Base-by-base conservation (phyloP, 129 eudicot genomes). In the Chrysanthemum makinoi region DNA sequence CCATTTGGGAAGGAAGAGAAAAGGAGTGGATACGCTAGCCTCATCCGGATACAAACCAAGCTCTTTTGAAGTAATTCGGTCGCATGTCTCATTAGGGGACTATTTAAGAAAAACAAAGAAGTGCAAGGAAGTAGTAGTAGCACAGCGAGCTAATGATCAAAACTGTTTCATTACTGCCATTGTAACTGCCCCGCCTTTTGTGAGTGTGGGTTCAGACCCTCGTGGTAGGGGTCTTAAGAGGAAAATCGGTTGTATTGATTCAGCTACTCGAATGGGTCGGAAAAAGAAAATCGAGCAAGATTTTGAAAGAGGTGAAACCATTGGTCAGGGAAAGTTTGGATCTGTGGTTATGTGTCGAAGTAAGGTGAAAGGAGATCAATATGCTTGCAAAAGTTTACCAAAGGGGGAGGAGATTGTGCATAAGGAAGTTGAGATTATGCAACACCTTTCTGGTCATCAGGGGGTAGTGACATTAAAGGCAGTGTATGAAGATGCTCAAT, bases 361-460 rank as follows among this genome's bases (percentile, higher is more conserved):
- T 72, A 79, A 69, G 58, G 67, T 62, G 22, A 73, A 60, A 26
- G 89, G 82, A 1, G 77, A 67, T 43, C 84, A 79, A 26, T 79
- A 74, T 4, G 87, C 89, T 2, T 85, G 89, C 76, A 85, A 85
- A 82, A 85, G 75, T 16, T 63, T 85, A 64, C 69, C 26, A 4
- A 85, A 82, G 61, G 86, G 82, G 75, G 84, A 85, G 53, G 87
- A 85, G 70, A 82, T 69, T 57, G 89, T 85, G 50, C 89, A 85
- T 69, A 75, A 76, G 69, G 84, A 85, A 77, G 89, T 85, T 11
- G 84, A 85, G 75, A 85, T 85, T 43, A 85, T 82, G 89, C 87
- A 85, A 59, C 89, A 85, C 70, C 83, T 85, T 66, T 82, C 86
- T 0, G 89, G 89, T 13, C 89, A 85, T 72, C 84, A 75, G 13